Percentiles rank a stretch among this genome's conserved stretches.
These are phyloP conservation scores for Candida vaughaniae DNA, from an alignment of 805 yeast species.

Conservation along the genomic window DNA sequence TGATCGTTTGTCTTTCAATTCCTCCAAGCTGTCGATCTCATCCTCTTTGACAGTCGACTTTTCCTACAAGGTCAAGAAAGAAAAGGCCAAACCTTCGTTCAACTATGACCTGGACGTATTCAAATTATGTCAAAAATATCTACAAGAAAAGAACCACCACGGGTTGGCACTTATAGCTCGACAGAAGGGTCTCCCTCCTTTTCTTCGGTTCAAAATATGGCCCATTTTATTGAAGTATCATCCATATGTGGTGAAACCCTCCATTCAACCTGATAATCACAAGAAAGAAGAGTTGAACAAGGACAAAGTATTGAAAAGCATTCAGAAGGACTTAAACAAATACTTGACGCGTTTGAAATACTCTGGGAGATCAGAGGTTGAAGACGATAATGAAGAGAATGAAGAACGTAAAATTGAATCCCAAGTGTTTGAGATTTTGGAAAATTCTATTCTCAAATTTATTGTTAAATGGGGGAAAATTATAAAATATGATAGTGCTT, in stretches of 20 bases:
- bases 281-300: slow-evolving; percentile 20
- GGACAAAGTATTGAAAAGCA: slow-evolving; percentile 20
- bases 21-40: slow-evolving; percentile 1
- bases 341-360: slow-evolving; percentile 51
- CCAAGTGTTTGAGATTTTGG: slow-evolving; percentile 54
- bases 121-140: slow-evolving; percentile 52
- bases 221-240: slow-evolving; percentile 78
- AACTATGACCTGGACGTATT: slow-evolving; percentile 47
- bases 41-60: not conserved
- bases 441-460: slow-evolving; percentile 62
- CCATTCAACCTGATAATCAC: slow-evolving; percentile 58
- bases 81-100: slow-evolving; percentile 22
- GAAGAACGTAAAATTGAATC: slow-evolving; percentile 16
- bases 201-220: slow-evolving; percentile 77
- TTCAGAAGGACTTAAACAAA: slow-evolving; percentile 58
- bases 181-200: slow-evolving; percentile 83
- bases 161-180: slow-evolving; percentile 80
- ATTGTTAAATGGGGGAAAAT: slow-evolving; percentile 75
- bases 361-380: slow-evolving; percentile 1
- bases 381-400: not conserved
- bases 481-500: slow-evolving; percentile 75
- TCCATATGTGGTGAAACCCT: slow-evolving; percentile 80
- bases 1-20: slow-evolving; percentile 4
- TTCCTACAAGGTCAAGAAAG: not conserved
- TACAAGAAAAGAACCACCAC: slow-evolving; percentile 61